A percentile compares a stretch with the other conserved stretches of the same genome.
Evolutionary conservation across 345 rosid genomes (phyloP).

Genomic region (Iberis pinnata): DNA sequence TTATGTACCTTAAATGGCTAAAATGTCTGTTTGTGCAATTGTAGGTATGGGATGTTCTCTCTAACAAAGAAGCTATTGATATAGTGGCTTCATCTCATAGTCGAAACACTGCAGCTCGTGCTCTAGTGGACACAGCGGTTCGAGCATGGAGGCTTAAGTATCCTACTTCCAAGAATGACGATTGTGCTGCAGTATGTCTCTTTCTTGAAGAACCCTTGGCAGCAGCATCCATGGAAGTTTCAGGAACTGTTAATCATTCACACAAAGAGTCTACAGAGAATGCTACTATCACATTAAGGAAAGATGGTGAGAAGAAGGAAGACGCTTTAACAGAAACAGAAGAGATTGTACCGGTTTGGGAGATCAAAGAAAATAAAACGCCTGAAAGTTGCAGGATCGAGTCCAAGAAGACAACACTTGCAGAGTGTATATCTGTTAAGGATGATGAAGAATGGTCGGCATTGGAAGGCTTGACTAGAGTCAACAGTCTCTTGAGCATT

Average conservation of each 20-base stretch:
- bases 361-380: conserved; percentile 37
- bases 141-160: conserved; percentile 93
- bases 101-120: conserved; percentile 79
- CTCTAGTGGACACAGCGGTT: conserved; percentile 78
- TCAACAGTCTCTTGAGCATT: conserved; percentile 79
- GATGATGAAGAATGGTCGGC: conserved; percentile 95
- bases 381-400: conserved; percentile 24
- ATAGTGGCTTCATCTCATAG: conserved; percentile 79
- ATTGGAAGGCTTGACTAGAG: conserved; percentile 80
- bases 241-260: conserved; percentile 9
- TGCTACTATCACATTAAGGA: conserved; percentile 31
- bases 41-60: conserved; percentile 88
- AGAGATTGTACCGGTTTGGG: conserved; percentile 59
- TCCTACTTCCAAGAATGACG: conserved; percentile 92
- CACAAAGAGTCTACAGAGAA: conserved; percentile 42
- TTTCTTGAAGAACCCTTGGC: conserved; percentile 49
- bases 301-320: conserved; percentile 18
- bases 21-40: conserved; percentile 1
- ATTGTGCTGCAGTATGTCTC: conserved; percentile 90
- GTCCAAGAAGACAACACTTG: conserved; percentile 55
- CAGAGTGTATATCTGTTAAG: conserved; percentile 50
- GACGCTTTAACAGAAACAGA: conserved; percentile 25
- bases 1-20: conserved; percentile 5
- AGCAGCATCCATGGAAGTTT: conserved; percentile 23
- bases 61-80: conserved; percentile 85